Evolutionary conservation across 2,329 filamentous ascomycete species (phyloP).

Genomic region (Cercospora zeina): DNA sequence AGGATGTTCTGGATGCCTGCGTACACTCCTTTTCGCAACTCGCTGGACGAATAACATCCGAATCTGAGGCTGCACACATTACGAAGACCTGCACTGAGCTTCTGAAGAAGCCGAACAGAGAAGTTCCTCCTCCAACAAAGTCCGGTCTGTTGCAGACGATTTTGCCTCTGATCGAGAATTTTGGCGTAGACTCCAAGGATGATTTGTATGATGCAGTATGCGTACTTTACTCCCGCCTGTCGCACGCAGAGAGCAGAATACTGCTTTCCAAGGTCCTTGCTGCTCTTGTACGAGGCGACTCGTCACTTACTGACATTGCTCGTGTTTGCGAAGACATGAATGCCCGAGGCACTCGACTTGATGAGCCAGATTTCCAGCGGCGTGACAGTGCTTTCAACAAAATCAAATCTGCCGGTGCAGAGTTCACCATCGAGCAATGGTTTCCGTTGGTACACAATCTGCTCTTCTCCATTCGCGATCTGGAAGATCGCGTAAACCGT

Average conservation of each 20-base stretch:
- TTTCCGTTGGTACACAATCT: conserved; percentile 84
- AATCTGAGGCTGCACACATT: conserved; percentile 71
- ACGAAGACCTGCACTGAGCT: conserved; percentile 79
- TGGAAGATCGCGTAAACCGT: conserved; percentile 85
- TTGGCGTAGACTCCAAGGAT: conserved; percentile 36
- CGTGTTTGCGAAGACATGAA: conserved; percentile 77
- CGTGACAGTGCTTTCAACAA: conserved; percentile 73
- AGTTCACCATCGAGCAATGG: conserved; percentile 75
- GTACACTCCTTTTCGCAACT: conserved; percentile 78
- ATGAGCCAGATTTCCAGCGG: conserved; percentile 84
- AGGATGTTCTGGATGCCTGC: conserved; percentile 73
- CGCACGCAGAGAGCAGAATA: conserved; percentile 73
- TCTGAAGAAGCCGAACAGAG: conserved; percentile 78
- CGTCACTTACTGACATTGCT: conserved; percentile 63
- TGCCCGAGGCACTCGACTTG: conserved; percentile 71
- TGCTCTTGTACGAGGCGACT: conserved; percentile 67
- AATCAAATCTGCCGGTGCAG: conserved; percentile 65
- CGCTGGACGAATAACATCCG: conserved; percentile 66
- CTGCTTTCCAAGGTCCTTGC: conserved; percentile 71
- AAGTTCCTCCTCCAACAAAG: conserved; percentile 81
- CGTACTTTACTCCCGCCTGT: conserved; percentile 86
- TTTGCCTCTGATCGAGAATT: conserved; percentile 62
- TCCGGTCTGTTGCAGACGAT: conserved; percentile 76
- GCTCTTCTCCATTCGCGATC: conserved; percentile 79
- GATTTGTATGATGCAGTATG: conserved; percentile 73